A percentile compares a stretch with the other conserved stretches of the same genome.
These are phyloP conservation scores for Mycena leptocephala DNA, from an alignment of 768 basidiomycete genomes.

Conservation along the genomic window DNA sequence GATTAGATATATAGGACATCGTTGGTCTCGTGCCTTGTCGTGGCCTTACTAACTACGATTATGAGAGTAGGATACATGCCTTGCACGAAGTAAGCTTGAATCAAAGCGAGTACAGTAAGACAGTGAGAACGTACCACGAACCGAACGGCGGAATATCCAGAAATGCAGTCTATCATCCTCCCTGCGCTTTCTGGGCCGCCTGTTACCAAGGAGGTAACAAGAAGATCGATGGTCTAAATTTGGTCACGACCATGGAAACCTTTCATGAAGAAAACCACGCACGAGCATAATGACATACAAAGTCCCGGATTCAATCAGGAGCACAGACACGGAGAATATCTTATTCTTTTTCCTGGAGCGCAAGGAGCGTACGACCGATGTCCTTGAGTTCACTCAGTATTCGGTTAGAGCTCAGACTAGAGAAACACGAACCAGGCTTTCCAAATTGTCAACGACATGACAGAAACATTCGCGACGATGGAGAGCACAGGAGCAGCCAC, in stretches of 20 bases:
- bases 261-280: neutral
- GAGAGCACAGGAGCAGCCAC: constrained; percentile 12
- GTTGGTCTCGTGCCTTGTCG: no score
- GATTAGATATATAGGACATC: no score
- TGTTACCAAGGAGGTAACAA: constrained; percentile 7
- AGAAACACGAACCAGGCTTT: constrained; percentile 9
- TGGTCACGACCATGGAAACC: neutral
- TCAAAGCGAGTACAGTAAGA: neutral
- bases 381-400: constrained; percentile 11
- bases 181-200: constrained; percentile 8
- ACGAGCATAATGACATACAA: constrained; percentile 14
- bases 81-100: constrained; percentile 5
- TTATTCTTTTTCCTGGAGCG: constrained; percentile 8
- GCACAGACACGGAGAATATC: constrained; percentile 9
- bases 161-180: no score
- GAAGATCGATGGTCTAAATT: constrained; percentile 5
- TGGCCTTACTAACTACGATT: no score
- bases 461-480: no score
- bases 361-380: neutral
- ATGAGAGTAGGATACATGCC: constrained; percentile 15
- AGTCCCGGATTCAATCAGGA: no score
- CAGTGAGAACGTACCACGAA: neutral
- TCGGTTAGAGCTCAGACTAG: neutral
- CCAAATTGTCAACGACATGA: constrained; percentile 16
- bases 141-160: constrained; percentile 11